phyloP scores from a whole-genome alignment of 495 filamentous ascomycete species.

The Usnea hakonensis region DNA sequence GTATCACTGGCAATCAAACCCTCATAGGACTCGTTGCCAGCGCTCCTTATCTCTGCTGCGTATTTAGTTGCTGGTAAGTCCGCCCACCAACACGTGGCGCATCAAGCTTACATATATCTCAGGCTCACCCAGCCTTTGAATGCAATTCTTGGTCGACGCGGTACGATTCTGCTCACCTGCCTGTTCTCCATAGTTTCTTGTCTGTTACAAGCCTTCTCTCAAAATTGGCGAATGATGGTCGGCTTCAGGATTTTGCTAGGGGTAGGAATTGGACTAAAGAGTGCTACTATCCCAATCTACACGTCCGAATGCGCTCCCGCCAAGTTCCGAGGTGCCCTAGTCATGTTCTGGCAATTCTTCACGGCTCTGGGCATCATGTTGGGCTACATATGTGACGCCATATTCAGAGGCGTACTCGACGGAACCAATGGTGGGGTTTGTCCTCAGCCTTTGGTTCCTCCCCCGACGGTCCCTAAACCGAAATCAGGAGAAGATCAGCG shows the following conservation, averaged over 20 bases:
- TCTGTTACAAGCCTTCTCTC: constrained; percentile 19
- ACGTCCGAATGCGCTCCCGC: constrained; percentile 44
- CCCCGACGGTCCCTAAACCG: too few relatives aligned
- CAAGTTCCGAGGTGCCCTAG: constrained; percentile 47
- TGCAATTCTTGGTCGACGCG: too few relatives aligned
- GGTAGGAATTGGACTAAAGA: constrained; percentile 53
- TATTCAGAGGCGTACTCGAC: too few relatives aligned
- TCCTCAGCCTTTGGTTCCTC: too few relatives aligned
- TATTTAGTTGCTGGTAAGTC: constrained; percentile 29
- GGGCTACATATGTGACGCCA: constrained; percentile 41
- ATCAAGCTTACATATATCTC: too few relatives aligned
- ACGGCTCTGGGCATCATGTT: constrained; percentile 78
- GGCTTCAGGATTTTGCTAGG: constrained; percentile 51
- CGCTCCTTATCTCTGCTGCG: constrained; percentile 38
- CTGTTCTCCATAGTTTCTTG: constrained; percentile 46
- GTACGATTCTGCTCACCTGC: constrained; percentile 33
- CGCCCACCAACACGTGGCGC: too few relatives aligned
- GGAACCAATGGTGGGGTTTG: too few relatives aligned
- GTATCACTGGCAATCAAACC: constrained; percentile 22
- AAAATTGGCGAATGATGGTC: constrained; percentile 13
- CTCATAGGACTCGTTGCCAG: constrained; percentile 38
- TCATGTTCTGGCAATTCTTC: constrained; percentile 57
- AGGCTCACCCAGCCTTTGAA: constrained; percentile 28
- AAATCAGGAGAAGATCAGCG: too few relatives aligned
- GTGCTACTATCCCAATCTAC: constrained; percentile 50